Evolutionary conservation across 306 rosid species (phyloP), one percentile per base, ranked within the genome.

Genomic region (Medicago ruthenica): DNA sequence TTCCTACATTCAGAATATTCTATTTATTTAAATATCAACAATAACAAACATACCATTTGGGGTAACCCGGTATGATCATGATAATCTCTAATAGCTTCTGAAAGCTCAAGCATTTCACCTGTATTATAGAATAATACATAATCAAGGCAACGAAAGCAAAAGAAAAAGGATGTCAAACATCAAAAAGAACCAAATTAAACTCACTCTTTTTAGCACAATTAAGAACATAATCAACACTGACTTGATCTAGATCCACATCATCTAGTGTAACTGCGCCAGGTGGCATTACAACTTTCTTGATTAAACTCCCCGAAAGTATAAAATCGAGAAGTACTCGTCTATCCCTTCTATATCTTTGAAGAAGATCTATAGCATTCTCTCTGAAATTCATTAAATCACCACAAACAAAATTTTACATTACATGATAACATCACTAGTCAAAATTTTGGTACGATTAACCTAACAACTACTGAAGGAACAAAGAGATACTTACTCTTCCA

Each of bases 241-340:
- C 93, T 95, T 95, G 99, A 81, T 95, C 98, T 12, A 95, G 87
- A 95, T 95, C 98, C 79, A 95, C 97, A 54, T 95, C 99, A 78
- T 95, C 99, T 7, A 95, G 92, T 0, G 98, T 88, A 77, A 92
- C 98, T 0, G 99, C 97, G 13, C 99, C 99, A 11, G 98, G 99
- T 72, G 99, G 99, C 97, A 95, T 95, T 44, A 87, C 85, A 78
- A 95, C 99, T 83, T 92, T 95, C 96, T 95, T 90, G 74, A 95
- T 87, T 73, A 95, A 84, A 76, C 97, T 92, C 58, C 98, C 98
- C 4, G 99, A 86, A 10, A 95, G 93, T 75, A 95, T 74, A 82
- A 95, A 95, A 77, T 95, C 98, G 57, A 95, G 97, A 64, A 95
- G 97, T 8, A 89, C 80, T 51, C 88, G 88, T 81, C 98, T 81